A percentile compares a stretch with the other conserved stretches of the same genome.
Conservation (phyloP, 345 rosid species). For the Gossypium turneri region DNA sequence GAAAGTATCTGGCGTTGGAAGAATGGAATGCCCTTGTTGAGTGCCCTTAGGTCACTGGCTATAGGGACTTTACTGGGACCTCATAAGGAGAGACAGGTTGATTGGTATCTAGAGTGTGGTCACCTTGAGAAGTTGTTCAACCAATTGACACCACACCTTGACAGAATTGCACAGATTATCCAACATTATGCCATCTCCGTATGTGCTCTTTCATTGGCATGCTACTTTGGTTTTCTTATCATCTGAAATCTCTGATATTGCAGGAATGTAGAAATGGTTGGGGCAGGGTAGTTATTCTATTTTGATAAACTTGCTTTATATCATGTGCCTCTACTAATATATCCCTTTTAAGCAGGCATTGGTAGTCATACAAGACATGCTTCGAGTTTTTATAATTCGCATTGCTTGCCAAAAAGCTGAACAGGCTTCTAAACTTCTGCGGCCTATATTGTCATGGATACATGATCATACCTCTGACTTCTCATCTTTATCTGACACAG, state of each 20-base stretch:
- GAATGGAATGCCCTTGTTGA: slow-evolving; percentile 82
- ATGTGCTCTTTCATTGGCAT: slow-evolving; percentile 33
- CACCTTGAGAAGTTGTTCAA: slow-evolving; percentile 70
- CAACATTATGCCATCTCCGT: slow-evolving; percentile 89
- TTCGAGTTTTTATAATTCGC: slow-evolving; percentile 84
- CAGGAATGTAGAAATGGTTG: background rate
- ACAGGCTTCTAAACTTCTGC: slow-evolving; percentile 66
- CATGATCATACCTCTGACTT: slow-evolving; percentile 43
- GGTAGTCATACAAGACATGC: slow-evolving; percentile 91
- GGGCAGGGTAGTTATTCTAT: background rate
- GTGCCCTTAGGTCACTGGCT: slow-evolving; percentile 83
- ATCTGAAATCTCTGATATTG: slow-evolving; percentile 20
- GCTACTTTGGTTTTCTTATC: slow-evolving; percentile 15
- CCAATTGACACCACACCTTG: slow-evolving; percentile 78
- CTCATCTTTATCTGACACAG: slow-evolving; percentile 47
- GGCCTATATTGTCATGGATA: slow-evolving; percentile 68
- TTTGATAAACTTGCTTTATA: slow-evolving; percentile 4
- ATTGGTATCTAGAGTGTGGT: slow-evolving; percentile 79
- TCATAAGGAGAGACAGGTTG: slow-evolving; percentile 70
- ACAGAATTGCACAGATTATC: slow-evolving; percentile 80
- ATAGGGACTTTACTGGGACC: slow-evolving; percentile 81
- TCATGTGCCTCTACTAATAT: slow-evolving; percentile 18
- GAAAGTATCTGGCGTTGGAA: slow-evolving; percentile 94
- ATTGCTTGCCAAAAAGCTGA: slow-evolving; percentile 69
- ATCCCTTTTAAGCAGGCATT: slow-evolving; percentile 48